Evolutionary conservation across 140 eudicot species (phyloP), one percentile per base, ranked within the genome.

Genomic region (Stevia rebaudiana): DNA sequence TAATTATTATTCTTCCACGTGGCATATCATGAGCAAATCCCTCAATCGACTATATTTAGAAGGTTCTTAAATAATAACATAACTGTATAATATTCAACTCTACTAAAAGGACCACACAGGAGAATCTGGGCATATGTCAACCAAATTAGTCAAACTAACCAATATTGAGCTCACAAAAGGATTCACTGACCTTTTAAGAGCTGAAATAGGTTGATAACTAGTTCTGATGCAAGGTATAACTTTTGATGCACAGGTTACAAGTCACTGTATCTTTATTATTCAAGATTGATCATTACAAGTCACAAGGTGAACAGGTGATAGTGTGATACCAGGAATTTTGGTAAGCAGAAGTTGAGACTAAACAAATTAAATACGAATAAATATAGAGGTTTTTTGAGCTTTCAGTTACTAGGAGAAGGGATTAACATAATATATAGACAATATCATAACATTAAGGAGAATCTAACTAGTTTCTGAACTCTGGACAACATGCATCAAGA

Each of bases 1-100:
- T 72, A 57, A 68, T 76, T 68, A 71, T 43, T 23, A 73, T 65
- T 46, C 65, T 78, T 76, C 82, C 86, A 81, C 70, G 61, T 81
- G 86, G 82, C 79, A 44, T 53, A 49, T 61, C 65, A 41, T 49
- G 58, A 69, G 60, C 67, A 70, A 18, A 74, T 21, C 69, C 48
- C 51, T 67, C 75, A 43, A 50, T 11, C 61, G 47, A 58, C 68
- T 59, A 65, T 31, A 56, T 12, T 49, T 17, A 30, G n/a, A n/a
- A n/a, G n/a, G n/a, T n/a, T n/a, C n/a, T n/a, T 39, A n/a, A 59
- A 41, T 19, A 41, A 30, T 33, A 39, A 21, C 48, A 17, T 49
- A n/a, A n/a, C n/a, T 23, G n/a, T n/a, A n/a, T n/a, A n/a, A 69
- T 56, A 55, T 46, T 36, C 54, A 69, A 61, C 65, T 68, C 24